Evolutionary conservation across 2,329 filamentous ascomycete genomes (phyloP), one percentile per base, ranked within the genome.

Genomic region (Aspergillus melleus): DNA sequence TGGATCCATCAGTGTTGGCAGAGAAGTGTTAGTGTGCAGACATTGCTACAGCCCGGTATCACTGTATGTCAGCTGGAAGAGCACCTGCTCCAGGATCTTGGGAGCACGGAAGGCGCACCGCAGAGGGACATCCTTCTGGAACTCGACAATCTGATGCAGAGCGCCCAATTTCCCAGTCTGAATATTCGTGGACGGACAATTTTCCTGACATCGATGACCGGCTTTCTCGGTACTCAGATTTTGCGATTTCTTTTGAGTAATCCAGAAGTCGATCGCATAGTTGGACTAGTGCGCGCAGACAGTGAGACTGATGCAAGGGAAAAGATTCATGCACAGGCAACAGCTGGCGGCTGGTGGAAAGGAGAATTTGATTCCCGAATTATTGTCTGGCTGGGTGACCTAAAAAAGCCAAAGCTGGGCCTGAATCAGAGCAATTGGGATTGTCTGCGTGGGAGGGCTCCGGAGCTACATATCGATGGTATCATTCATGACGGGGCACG

Each of bases 401-500:
- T 64, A 5, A 49, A 26, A 1, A 20, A 39, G 22, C 49, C 49
- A 4, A 47, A 36, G 19, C 54, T 64, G 2, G 61, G 61, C 2
- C 57, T 64, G 53, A 49, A 22, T 44, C 39, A 39, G 19, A 39
- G 42, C 10, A 53, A 52, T 42, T 62, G 57, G 60, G n/a, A 11
- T 30, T 39, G 8, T 19, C 50, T 44, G 19, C 10, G 32, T 20
- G 26, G 26, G 6, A 29, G 26, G 53, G 47, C 6, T 10, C 26
- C 26, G 26, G 26, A n/a, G 8, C 24, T 36, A 4, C 29, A 30
- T n/a, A 54, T 62, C 12, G 60, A 57, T 36, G 54, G 54, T 1
- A 58, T 62, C 19, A 62, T 61, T 14, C 62, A 64, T 55, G 60
- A 61, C 22, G 62, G 62, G 8, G 62, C 62, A 6, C 26, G 36